Conservation (phyloP, 768 basidiomycete species). For the Phlebiopsis gigantea region DNA sequence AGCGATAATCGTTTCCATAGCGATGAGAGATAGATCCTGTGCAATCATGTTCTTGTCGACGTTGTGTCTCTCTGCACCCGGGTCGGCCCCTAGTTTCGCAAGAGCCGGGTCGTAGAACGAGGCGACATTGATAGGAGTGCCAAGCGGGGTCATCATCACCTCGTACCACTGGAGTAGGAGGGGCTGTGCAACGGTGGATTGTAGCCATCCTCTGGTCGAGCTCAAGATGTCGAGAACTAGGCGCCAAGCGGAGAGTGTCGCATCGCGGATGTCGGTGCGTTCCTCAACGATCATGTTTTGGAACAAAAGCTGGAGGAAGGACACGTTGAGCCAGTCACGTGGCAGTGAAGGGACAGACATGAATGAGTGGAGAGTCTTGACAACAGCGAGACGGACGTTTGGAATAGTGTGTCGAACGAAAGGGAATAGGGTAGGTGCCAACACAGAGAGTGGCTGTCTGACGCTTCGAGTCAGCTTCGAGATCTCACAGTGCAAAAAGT, state of each 20-base stretch:
- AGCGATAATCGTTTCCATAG: constrained; percentile 68
- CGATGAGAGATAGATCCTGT: constrained; percentile 83
- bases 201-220: constrained; percentile 40
- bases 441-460: constrained; percentile 74
- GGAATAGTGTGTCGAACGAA: constrained; percentile 97
- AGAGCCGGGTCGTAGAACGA: constrained; percentile 63
- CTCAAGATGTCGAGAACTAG: constrained; percentile 57
- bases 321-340: constrained; percentile 72
- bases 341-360: constrained; percentile 72
- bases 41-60: constrained; percentile 94
- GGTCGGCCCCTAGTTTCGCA: constrained; percentile 39
- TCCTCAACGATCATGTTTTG: constrained; percentile 95
- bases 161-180: constrained; percentile 80
- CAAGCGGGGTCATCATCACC: constrained; percentile 85
- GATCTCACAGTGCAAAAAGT: neutral
- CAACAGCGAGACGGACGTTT: constrained; percentile 88
- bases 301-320: constrained; percentile 80
- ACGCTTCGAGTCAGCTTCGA: constrained; percentile 5
- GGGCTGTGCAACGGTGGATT: constrained; percentile 49
- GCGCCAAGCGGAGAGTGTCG: constrained; percentile 71
- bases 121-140: constrained; percentile 64
- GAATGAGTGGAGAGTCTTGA: constrained; percentile 83
- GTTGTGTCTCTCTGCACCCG: constrained; percentile 68
- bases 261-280: constrained; percentile 72
- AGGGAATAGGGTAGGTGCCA: constrained; percentile 87